phyloP scores from a whole-genome alignment of 1,139 yeast species.

The Saccharomyces hybrid region DNA sequence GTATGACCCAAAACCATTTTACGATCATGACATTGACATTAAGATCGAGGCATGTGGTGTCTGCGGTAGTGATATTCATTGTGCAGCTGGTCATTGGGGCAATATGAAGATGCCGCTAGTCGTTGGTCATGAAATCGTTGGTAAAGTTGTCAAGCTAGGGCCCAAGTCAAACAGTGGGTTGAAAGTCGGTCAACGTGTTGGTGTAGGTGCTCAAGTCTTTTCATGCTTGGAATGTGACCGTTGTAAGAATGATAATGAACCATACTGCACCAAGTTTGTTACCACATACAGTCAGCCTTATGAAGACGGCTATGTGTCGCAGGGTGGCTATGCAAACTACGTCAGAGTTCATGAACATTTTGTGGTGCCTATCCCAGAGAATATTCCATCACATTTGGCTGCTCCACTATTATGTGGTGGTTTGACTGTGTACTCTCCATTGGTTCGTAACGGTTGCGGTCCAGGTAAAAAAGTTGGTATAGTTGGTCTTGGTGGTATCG shows the following conservation, averaged over 20 bases:
- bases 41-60: constrained; percentile 45
- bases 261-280: constrained; percentile 40
- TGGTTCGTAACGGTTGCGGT: constrained; percentile 39
- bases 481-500: constrained; percentile 55
- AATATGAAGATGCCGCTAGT: constrained; percentile 10
- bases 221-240: constrained; percentile 42
- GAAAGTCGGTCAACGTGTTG: constrained; percentile 45
- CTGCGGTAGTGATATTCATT: constrained; percentile 48
- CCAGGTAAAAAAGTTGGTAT: constrained; percentile 44
- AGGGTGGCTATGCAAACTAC: constrained; percentile 51
- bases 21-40: constrained; percentile 33
- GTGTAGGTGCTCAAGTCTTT: constrained; percentile 45
- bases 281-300: constrained; percentile 40
- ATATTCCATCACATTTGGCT: constrained; percentile 36
- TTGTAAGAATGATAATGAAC: constrained; percentile 41
- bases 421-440: constrained; percentile 46
- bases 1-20: constrained; percentile 31
- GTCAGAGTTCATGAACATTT: constrained; percentile 42
- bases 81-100: constrained; percentile 25
- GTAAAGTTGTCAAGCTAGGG: constrained; percentile 42
- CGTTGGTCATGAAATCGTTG: constrained; percentile 38
- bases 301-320: constrained; percentile 41
- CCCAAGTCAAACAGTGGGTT: constrained; percentile 29
- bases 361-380: constrained; percentile 44
- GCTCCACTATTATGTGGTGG: constrained; percentile 53